These are phyloP conservation scores for Alternaria tenuissima DNA, from an alignment of 2,329 filamentous ascomycete genomes.

Conservation along the genomic window DNA sequence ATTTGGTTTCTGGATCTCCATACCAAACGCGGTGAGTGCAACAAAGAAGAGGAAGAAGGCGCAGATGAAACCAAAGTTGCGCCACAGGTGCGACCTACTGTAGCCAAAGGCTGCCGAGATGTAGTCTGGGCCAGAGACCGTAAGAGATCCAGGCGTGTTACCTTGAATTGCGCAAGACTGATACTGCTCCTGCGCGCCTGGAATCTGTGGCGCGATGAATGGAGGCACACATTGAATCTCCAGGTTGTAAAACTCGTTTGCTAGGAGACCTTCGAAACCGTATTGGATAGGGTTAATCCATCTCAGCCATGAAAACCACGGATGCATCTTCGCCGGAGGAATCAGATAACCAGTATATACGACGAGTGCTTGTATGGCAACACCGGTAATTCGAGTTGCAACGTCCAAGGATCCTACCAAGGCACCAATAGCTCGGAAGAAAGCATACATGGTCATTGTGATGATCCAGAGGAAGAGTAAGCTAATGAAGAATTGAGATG, in stretches of 20 bases:
- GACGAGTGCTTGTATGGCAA: slow-evolving; percentile 51
- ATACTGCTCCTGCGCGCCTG: slow-evolving; percentile 56
- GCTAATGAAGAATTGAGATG: slow-evolving; percentile 70
- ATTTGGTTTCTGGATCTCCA: slow-evolving; percentile 64
- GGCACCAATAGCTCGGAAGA: slow-evolving; percentile 51
- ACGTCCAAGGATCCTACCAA: slow-evolving; percentile 47
- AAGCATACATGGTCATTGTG: slow-evolving; percentile 55
- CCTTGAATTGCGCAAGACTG: slow-evolving; percentile 69
- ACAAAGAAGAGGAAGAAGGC: slow-evolving; percentile 61
- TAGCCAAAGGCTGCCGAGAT: slow-evolving; percentile 65
- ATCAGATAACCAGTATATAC: slow-evolving; percentile 54
- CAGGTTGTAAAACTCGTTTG: slow-evolving; percentile 73
- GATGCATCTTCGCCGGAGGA: slow-evolving; percentile 51
- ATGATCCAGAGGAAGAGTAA: slow-evolving; percentile 69
- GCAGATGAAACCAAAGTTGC: slow-evolving; percentile 63
- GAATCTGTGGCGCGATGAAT: slow-evolving; percentile 64
- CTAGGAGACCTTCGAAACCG: slow-evolving; percentile 71
- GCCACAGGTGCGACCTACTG: slow-evolving; percentile 66
- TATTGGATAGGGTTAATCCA: slow-evolving; percentile 70
- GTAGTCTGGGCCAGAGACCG: slow-evolving; percentile 65
- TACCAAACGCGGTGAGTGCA: slow-evolving; percentile 54
- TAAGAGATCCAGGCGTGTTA: slow-evolving; percentile 60
- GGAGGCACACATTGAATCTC: slow-evolving; percentile 64
- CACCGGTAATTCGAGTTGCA: slow-evolving; percentile 52
- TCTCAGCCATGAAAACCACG: slow-evolving; percentile 51